Base-by-base conservation (phyloP, 2,329 filamentous ascomycete species). In the Sporothrix phasma region DNA sequence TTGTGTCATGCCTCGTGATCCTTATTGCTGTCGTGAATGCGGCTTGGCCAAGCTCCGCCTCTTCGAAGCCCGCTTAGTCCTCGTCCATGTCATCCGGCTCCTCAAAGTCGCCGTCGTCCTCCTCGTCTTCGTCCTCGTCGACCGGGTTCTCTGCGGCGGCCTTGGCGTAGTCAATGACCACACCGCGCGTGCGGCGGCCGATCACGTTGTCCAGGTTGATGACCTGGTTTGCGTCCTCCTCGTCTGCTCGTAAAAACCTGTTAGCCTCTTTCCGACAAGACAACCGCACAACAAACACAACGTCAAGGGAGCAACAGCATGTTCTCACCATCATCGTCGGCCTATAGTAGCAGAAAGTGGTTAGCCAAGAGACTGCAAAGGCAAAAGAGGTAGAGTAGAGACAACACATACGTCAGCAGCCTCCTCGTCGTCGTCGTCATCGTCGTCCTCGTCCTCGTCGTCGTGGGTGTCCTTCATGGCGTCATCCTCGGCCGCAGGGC, bases 121-220 rank as follows among this genome's bases (percentile, higher is more conserved):
- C 90, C 0, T 94, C 89, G 51, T 92, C 90, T 34, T 93, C 87
- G 15, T 90, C 89, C 5, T 92, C 89, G n/a, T 86, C 84, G 68
- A 81, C 84, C 54, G 84, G 85, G 71, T 89, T 84, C 76, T 96
- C 86, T 76, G 89, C 82, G 29, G 90, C 91, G 22, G 92, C 92
- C 80, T 96, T 92, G 72, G 89, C 88, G 78, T 90, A 97, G 81
- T 97, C 90, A 74, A 97, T 97, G 73, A 87, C 83, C 76, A 90
- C 90, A 73, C 92, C 92, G 73, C 93, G 93, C 68, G 93, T 97
- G 76, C 94, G 93, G 71, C 87, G 85, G 68, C 88, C 88, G 73
- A 97, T 86, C 75, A 97, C 96, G 83, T 97, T 97, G 75, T 84
- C 84, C 64, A 84, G 80, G 74, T 96, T 90, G 75, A 99, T 97